Evolutionary conservation across 106 monocot genomes (phyloP), one percentile per base, ranked within the genome.

Genomic region (Cymbidium sinense): DNA sequence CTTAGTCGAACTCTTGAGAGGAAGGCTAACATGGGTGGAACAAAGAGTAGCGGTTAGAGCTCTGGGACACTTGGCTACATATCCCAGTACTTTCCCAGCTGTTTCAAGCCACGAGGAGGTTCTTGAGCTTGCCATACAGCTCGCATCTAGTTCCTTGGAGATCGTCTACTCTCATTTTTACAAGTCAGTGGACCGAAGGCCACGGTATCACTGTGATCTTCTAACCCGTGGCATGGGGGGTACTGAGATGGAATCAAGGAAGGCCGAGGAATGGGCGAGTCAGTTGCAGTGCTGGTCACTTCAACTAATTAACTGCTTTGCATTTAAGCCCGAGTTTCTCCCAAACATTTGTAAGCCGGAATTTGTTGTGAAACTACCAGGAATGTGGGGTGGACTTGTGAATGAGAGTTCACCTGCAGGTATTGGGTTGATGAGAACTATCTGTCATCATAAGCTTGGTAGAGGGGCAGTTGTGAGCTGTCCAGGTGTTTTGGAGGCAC

Each of bases 251-350:
- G 99, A 99, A 71, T 92, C 94, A 13, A 92, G 90, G 80, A 99
- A 95, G 74, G 99, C 99, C 11, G 99, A 99, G 84, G 99, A 99
- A 76, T 99, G 99, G 99, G 99, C 99, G 54, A 99, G 99, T 77
- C 99, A 99, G 76, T 82, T 99, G 76, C 99, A 99, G 72, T 99
- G 99, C 81, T 99, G 99, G 99, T 95, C 99, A 34, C 89, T 99
- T 74, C 99, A 99, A 80, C 82, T 99, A 35, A 99, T 99, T 73
- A 99, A 99, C 76, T 99, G 99, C 82, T 99, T 93, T 85, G 99
- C 99, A n/a, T 99, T 99, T 77, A 99, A 99, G 76, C 81, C 90
- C 33, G 99, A 99, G 80, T 99, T 95, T 86, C 82, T 99, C 4
- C 76, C 87, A 62, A 87, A 91, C 81, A 99, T 99, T 77, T 99